Evolutionary conservation across 2,329 filamentous ascomycete genomes (phyloP).

Genomic region (Penicillium palitans): DNA sequence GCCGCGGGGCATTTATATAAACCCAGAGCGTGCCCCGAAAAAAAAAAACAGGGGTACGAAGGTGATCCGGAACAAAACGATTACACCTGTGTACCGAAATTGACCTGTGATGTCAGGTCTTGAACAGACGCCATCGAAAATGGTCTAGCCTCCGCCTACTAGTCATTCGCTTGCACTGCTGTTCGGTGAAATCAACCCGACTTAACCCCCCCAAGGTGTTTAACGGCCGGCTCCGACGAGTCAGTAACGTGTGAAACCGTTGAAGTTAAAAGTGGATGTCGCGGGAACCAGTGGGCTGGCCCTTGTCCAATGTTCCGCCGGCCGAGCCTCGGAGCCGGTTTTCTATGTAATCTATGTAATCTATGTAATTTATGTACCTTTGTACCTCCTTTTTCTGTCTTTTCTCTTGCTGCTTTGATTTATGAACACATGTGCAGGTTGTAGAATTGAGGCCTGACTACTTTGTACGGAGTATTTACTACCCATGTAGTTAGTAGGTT

Average conservation of each 20-base stretch:
- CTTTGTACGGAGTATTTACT: too few relatives aligned
- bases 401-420: not conserved
- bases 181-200: slow-evolving; percentile 22
- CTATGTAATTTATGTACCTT: not conserved
- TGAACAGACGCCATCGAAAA: slow-evolving; percentile 3
- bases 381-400: not conserved
- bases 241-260: slow-evolving; percentile 16
- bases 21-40: slow-evolving; percentile 4
- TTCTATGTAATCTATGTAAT: not conserved
- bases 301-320: slow-evolving; percentile 6
- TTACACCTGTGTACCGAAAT: slow-evolving; percentile 18
- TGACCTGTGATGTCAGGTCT: slow-evolving; percentile 21
- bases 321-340: slow-evolving; percentile 27
- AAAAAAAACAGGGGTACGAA: slow-evolving; percentile 11
- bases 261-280: slow-evolving; percentile 7
- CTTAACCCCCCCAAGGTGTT: slow-evolving; percentile 16
- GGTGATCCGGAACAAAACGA: slow-evolving; percentile 11
- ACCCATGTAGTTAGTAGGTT: not conserved
- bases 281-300: slow-evolving; percentile 5
- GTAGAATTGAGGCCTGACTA: not conserved
- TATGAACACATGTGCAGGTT: not conserved
- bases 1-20: slow-evolving; percentile 17
- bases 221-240: slow-evolving; percentile 27
- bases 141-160: not conserved
- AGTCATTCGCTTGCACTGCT: not conserved